Conservation (phyloP, 495 filamentous ascomycete species). For the Hyaloscypha finlandica region DNA sequence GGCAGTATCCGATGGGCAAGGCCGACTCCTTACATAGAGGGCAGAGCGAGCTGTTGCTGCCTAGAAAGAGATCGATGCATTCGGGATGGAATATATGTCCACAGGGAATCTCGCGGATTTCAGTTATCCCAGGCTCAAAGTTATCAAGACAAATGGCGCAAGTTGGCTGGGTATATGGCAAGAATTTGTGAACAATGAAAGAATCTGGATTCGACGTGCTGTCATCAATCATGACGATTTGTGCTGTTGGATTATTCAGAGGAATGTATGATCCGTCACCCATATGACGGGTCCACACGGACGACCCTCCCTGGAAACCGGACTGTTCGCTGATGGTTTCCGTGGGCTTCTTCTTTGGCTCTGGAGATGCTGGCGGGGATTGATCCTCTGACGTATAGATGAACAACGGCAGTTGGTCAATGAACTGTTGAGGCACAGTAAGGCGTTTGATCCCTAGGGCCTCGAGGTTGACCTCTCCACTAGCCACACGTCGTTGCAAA, state of each 20-base stretch:
- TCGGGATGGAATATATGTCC: conserved; percentile 88
- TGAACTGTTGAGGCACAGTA: conserved; percentile 65
- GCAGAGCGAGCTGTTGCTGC: conserved; percentile 72
- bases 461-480: conserved; percentile 80
- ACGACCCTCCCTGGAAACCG: conserved; percentile 3
- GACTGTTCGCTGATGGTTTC: background rate
- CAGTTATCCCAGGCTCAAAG: conserved; percentile 64
- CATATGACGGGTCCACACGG: background rate
- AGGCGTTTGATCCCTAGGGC: conserved; percentile 74
- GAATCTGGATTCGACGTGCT: conserved; percentile 11
- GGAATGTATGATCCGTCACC: conserved; percentile 6
- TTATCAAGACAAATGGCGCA: conserved; percentile 88
- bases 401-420: conserved; percentile 73
- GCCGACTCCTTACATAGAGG: conserved; percentile 84
- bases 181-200: conserved; percentile 25
- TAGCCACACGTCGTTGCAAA: conserved; percentile 67
- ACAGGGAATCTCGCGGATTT: conserved; percentile 82
- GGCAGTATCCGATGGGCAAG: conserved; percentile 65
- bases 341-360: conserved; percentile 27
- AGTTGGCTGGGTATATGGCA: conserved; percentile 64
- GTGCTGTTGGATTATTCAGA: conserved; percentile 22
- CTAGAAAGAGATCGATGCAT: conserved; percentile 82
- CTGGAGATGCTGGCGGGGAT: conserved; percentile 23
- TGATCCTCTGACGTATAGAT: conserved; percentile 53
- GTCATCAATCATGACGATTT: conserved; percentile 17